A percentile compares a stretch with the other conserved stretches of the same genome.
phyloP scores from a whole-genome alignment of 257 asterid species.

The Primulina eburnea region DNA sequence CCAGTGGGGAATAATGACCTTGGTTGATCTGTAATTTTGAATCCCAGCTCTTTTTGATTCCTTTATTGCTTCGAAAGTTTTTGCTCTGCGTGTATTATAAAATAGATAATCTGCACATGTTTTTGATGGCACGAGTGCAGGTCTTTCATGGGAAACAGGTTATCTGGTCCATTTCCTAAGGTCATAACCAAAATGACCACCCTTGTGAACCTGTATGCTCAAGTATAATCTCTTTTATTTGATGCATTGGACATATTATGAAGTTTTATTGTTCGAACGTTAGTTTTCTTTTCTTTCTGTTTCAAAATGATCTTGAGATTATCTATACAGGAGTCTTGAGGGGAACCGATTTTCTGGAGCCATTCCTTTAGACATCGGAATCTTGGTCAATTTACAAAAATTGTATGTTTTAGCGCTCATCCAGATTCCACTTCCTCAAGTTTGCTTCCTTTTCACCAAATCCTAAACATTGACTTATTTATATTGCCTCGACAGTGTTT shows the following conservation, averaged over 20 bases:
- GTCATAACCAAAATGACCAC: conserved; percentile 58
- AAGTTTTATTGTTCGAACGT: background rate
- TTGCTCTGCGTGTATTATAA: background rate
- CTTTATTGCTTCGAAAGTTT: background rate
- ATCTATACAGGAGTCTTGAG: conserved; percentile 72
- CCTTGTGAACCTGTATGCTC: conserved; percentile 67
- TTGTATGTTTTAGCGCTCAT: conserved; percentile 41
- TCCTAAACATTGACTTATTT: conserved; percentile 18
- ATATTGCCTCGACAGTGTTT: conserved; percentile 36
- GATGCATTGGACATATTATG: background rate
- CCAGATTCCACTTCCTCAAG: conserved; percentile 1
- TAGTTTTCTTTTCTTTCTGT: background rate
- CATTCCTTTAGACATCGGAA: conserved; percentile 67
- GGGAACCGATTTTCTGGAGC: conserved; percentile 72
- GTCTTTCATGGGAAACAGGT: conserved; percentile 85
- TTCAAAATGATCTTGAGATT: conserved; percentile 23
- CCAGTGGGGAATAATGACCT: conserved; percentile 67
- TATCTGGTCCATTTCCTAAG: conserved; percentile 84
- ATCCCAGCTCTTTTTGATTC: conserved; percentile 17
- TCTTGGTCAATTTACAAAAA: conserved; percentile 61
- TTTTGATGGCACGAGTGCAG: conserved; percentile 46
- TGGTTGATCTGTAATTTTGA: conserved; percentile 60
- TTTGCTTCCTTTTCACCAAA: conserved; percentile 1
- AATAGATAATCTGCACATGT: background rate
- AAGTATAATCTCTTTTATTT: conserved; percentile 7